These are phyloP conservation scores for Nigrospora oryzae DNA, from an alignment of 2,329 filamentous ascomycete genomes.

Conservation along the genomic window DNA sequence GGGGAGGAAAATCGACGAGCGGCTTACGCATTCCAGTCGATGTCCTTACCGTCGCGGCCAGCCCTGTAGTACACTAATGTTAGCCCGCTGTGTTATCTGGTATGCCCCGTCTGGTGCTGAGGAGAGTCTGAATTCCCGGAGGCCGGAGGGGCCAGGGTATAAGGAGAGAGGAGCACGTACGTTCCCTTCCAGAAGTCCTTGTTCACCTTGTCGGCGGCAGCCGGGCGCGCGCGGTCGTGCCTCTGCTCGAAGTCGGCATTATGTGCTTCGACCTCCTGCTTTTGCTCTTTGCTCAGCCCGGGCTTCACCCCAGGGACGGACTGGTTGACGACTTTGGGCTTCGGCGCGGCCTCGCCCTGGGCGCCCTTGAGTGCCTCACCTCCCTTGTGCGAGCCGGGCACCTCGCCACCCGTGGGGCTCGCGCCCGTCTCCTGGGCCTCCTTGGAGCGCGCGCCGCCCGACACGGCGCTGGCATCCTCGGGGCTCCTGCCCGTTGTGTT, in stretches of 20 bases:
- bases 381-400: slow-evolving; percentile 17
- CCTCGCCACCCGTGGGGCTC: slow-evolving; percentile 17
- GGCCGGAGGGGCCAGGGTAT: too few relatives aligned
- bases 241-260: slow-evolving; percentile 48
- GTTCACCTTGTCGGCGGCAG: slow-evolving; percentile 41
- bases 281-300: slow-evolving; percentile 39
- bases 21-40: slow-evolving; percentile 1
- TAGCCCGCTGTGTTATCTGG: not conserved
- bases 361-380: slow-evolving; percentile 23
- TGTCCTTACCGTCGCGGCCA: not conserved
- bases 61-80: not conserved
- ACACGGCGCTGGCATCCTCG: slow-evolving; percentile 24
- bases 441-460: slow-evolving; percentile 28
- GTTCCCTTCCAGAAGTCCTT: slow-evolving; percentile 28
- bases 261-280: slow-evolving; percentile 48
- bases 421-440: slow-evolving; percentile 27
- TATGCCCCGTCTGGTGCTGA: not conserved
- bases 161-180: too few relatives aligned
- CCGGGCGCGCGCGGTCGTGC: slow-evolving; percentile 35
- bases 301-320: slow-evolving; percentile 27
- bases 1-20: too few relatives aligned
- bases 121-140: too few relatives aligned
- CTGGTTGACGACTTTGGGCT: slow-evolving; percentile 44
- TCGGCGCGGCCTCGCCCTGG: slow-evolving; percentile 21
- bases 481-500: slow-evolving; percentile 14